A percentile compares a stretch with the other conserved stretches of the same genome.
These are phyloP conservation scores for Apiospora pterosperma DNA, from an alignment of 2,329 filamentous ascomycete genomes.

Conservation along the genomic window DNA sequence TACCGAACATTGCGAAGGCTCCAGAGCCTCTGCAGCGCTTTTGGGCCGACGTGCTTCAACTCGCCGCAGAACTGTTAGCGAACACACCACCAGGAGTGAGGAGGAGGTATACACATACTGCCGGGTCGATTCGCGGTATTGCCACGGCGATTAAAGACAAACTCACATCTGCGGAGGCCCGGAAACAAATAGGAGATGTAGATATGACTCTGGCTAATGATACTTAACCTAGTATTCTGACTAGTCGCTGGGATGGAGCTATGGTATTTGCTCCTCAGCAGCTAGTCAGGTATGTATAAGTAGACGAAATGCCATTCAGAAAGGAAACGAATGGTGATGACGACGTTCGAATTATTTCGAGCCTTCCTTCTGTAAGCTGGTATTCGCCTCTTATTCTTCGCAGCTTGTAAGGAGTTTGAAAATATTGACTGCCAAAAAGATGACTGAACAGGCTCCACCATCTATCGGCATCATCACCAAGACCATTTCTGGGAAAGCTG, in stretches of 20 bases:
- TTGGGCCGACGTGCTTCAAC: slow-evolving; percentile 52
- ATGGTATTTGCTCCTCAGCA: not conserved
- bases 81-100: slow-evolving; percentile 43
- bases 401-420: no score
- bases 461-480: no score
- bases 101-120: slow-evolving; percentile 49
- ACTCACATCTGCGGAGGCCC: slow-evolving; percentile 6
- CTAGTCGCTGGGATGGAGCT: not conserved
- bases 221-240: not conserved
- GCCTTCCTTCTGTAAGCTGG: no score
- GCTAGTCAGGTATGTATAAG: no score
- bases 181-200: slow-evolving; percentile 11
- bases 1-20: slow-evolving; percentile 26
- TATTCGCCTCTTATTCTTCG: no score
- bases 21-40: slow-evolving; percentile 42
- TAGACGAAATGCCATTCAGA: no score
- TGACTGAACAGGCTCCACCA: no score
- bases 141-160: slow-evolving; percentile 35
- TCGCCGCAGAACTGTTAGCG: slow-evolving; percentile 50
- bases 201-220: not conserved
- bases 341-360: no score
- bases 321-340: no score
- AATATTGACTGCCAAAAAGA: no score
- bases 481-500: no score
- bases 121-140: slow-evolving; percentile 46